phyloP scores from a whole-genome alignment of 1,139 yeast species.

The Debaryomyces sp. region DNA sequence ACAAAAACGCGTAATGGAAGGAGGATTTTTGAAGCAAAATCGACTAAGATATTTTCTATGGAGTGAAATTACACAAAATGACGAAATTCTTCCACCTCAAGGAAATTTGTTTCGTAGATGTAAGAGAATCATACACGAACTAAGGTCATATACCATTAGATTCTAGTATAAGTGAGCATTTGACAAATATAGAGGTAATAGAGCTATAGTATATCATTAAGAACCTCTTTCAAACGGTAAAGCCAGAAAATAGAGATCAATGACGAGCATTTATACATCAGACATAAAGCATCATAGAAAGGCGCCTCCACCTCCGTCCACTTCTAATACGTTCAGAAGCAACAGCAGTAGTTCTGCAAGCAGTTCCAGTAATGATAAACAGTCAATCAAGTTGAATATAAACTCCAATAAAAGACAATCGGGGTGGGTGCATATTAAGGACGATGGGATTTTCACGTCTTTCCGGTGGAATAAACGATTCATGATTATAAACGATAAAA shows the following conservation, averaged over 20 bases:
- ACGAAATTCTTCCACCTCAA: slow-evolving; percentile 1
- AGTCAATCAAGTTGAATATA: slow-evolving; percentile 23
- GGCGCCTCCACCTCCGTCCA: slow-evolving; percentile 47
- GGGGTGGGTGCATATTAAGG: slow-evolving; percentile 93
- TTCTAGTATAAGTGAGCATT: neutral
- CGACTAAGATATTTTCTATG: slow-evolving; percentile 1
- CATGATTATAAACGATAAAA: slow-evolving; percentile 73
- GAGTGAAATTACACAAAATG: slow-evolving; percentile 8
- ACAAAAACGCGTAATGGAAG: slow-evolving; percentile 9
- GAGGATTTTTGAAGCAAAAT: neutral
- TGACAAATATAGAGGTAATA: slow-evolving; percentile 2
- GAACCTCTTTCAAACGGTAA: neutral
- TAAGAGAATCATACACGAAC: neutral
- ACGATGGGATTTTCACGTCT: slow-evolving; percentile 78
- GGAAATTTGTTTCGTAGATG: slow-evolving; percentile 3
- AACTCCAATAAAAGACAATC: slow-evolving; percentile 37
- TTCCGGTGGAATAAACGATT: slow-evolving; percentile 92
- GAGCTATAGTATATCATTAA: neutral
- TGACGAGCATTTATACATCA: slow-evolving; percentile 54
- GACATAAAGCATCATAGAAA: slow-evolving; percentile 47
- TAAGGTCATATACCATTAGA: neutral
- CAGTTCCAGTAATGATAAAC: slow-evolving; percentile 10
- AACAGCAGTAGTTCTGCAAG: slow-evolving; percentile 9
- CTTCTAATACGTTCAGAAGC: slow-evolving; percentile 2
- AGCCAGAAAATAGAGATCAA: slow-evolving; percentile 13